Evolutionary conservation across 2,329 filamentous ascomycete genomes (phyloP), one percentile per base, ranked within the genome.

Genomic region (Pleoardoris graminearum): DNA sequence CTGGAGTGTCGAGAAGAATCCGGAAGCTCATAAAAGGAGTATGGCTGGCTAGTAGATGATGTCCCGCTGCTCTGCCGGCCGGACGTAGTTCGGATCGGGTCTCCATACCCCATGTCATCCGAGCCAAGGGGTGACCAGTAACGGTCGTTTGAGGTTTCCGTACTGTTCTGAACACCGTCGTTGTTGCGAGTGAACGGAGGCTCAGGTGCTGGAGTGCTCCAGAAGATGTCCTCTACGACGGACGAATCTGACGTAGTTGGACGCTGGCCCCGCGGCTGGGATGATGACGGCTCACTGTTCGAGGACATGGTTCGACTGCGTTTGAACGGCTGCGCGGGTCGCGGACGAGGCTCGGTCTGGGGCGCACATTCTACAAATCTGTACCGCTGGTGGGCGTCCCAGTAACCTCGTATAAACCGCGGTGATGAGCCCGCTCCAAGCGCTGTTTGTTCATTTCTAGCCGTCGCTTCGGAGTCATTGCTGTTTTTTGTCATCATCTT

Each of bases 1-100:
- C 68, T 70, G 17, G 67, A 57, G 14, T 62, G 51, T 25, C 63
- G 58, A 19, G 62, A 66, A n/a, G 62, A 66, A 23, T 53, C 60
- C 12, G 68, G 60, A 39, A 71, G 58, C 46, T 69, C 66, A 42
- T 71, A 72, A 30, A 60, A 67, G 6, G 69, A 71, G 41, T 67
- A 72, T n/a, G 62, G 55, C 22, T 59, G 53, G 48, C 67, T 71
- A n/a, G 54, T 54, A 30, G 41, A 59, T 23, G 69, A 70, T 51
- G 60, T 54, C 37, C 61, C 65, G 47, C 67, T 71, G 35, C 63
- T 62, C 10, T 57, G 19, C 42, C 50, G 49, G 17, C 39, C 22
- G 16, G 43, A 38, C 10, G 22, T 22, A n/a, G 21, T 10, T 41
- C 29, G 25, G 3, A 30, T 10, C 25, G 33, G n/a, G 23, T 42